Evolutionary conservation across 768 basidiomycete species (phyloP), one percentile per base, ranked within the genome.

Genomic region (Sutorius australiensis): DNA sequence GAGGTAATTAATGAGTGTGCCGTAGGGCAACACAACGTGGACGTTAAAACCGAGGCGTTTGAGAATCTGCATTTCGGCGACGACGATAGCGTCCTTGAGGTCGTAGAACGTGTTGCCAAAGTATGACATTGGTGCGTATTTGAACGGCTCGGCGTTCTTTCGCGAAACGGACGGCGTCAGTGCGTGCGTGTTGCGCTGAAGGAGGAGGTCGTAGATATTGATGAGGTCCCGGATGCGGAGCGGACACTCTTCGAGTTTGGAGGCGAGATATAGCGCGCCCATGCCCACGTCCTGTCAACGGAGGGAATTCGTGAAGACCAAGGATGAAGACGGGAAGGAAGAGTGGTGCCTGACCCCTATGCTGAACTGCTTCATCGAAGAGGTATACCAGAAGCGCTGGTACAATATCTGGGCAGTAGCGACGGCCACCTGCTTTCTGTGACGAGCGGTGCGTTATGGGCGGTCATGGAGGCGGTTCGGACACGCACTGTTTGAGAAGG

Each of bases 1-100:
- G 66, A 97, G 75, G 70, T 99, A 98, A 72, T 97, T 98, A 61
- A 98, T 87, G 51, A 98, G 80, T 6, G 92, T 93, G 32, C 89
- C 92, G 60, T 98, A 98, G 3, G 95, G 94, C 31, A 98, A 75
- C 11, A 92, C 89, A 41, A 95, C 90, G 61, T 91, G 87, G 37
- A 95, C 91, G 63, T 98, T 90, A 74, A 98, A 99, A 1, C 92
- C 95, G 11, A 99, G 79, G 21, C 95, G 80, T 71, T 99, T 99
- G 58, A 99, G 78, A 19, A 98, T 81, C 67, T 99, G 97, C 92
- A 98, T 98, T 71, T 99, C 97, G 2, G 89, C 85, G 13, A 95
- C 87, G 19, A 98, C 92, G 45, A 98, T 75, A 7, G 89, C 86
- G 65, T 99, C 97, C 66, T 95, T 98, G 69, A 92, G 78, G 56